Evolutionary conservation across 164 flowering plant species (phyloP).

Genomic region (Berberis thunbergii): DNA sequence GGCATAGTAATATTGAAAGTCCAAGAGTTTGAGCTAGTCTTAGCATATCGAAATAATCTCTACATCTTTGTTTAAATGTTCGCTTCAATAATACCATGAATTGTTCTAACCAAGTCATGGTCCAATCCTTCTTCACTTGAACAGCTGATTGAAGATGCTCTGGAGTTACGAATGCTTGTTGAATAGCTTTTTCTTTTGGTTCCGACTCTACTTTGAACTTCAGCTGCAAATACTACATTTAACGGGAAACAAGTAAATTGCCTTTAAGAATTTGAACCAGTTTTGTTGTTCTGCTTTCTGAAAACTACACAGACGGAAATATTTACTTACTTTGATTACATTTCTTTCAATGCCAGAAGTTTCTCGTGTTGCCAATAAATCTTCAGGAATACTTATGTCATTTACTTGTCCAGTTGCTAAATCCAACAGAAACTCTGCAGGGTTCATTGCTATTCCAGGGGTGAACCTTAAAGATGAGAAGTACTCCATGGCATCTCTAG

Average conservation of each 20-base stretch:
- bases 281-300: not conserved
- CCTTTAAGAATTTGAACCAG: not conserved
- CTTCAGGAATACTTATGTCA: conserved; percentile 70
- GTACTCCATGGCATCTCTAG: conserved; percentile 69
- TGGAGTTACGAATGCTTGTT: conserved; percentile 24
- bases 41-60: conserved; percentile 80
- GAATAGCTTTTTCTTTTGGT: conserved; percentile 60
- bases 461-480: conserved; percentile 62
- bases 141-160: conserved; percentile 63
- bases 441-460: conserved; percentile 92
- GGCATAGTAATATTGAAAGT: conserved; percentile 78
- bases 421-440: conserved; percentile 92
- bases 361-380: conserved; percentile 28
- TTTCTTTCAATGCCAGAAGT: conserved; percentile 40
- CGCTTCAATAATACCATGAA: conserved; percentile 59
- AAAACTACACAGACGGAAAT: not conserved
- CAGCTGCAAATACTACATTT: conserved; percentile 48
- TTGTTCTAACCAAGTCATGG: conserved; percentile 78
- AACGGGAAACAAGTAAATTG: not conserved
- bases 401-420: conserved; percentile 81
- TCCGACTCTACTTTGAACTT: conserved; percentile 58
- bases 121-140: conserved; percentile 92
- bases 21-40: conserved; percentile 72
- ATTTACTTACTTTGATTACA: conserved; percentile 41
- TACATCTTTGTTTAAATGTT: conserved; percentile 67